These are phyloP conservation scores for Umbellularia californica DNA, from an alignment of 164 flowering plant genomes.

Conservation along the genomic window DNA sequence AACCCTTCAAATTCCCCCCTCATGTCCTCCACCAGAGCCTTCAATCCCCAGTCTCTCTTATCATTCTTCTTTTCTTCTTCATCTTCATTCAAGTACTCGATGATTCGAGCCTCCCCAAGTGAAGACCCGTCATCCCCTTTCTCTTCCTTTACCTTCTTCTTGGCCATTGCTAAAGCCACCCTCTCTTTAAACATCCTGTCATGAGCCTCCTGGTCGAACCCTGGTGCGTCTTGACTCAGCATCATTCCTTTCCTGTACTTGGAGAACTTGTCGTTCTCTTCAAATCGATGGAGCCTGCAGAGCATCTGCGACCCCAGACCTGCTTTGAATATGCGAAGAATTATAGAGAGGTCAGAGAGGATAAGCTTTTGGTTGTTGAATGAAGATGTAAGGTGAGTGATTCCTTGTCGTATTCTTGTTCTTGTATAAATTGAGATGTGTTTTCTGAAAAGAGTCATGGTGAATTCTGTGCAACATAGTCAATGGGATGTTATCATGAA, in stretches of 20 bases:
- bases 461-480: no score
- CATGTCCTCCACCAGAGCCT: not conserved
- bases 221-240: slow-evolving; percentile 2
- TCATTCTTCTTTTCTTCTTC: not conserved
- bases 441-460: no score
- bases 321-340: no score
- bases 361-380: no score
- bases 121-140: not conserved
- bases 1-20: not conserved
- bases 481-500: no score
- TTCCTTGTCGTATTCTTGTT: not conserved
- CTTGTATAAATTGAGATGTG: no score
- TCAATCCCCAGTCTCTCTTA: not conserved
- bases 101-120: not conserved
- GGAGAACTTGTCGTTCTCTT: slow-evolving; percentile 45
- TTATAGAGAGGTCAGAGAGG: no score
- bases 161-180: not conserved
- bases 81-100: not conserved
- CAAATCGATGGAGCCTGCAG: slow-evolving; percentile 33
- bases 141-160: not conserved
- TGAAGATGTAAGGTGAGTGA: not conserved
- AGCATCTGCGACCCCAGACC: slow-evolving; percentile 59
- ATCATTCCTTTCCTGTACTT: slow-evolving; percentile 20
- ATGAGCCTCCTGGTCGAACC: not conserved
- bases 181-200: not conserved